Base-by-base conservation (phyloP, 768 basidiomycete genomes). In the Termitomyces heimii region DNA sequence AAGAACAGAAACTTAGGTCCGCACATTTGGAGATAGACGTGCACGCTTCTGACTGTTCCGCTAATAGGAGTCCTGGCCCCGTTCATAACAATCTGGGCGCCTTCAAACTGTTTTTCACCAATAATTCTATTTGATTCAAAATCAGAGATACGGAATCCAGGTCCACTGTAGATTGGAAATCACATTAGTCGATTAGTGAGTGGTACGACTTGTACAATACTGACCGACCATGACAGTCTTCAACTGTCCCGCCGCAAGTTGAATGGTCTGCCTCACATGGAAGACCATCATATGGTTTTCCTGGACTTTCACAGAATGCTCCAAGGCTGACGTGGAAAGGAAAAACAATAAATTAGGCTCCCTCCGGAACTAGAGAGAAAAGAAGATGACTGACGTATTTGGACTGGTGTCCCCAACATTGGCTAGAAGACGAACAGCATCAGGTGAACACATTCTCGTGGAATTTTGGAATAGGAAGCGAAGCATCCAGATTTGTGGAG, bases 371-470 rank as follows among this genome's bases (percentile, higher is more conserved):
- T n/a, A 18, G 39, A 55, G 32, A 45, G 54, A 47, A 31, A 43
- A 46, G 31, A 51, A 37, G 45, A 53, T 29, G 45, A 75, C 85
- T 66, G 57, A 89, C 86, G 86, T 89, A 67, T 92, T 91, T 13
- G 89, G 89, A 60, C 79, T 88, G 29, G 86, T 88, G 65, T 89
- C 88, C 3, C 89, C 88, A 43, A 91, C 88, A 59, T 89, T 89
- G n/a, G 88, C 86, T 89, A 63, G 13, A 62, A 39, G 26, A 60
- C 35, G n/a, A 48, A 7, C 3, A 45, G 16, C 35, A 52, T 54
- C 50, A 62, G 52, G 32, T 53, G 52, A 62, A 31, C 35, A 54
- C 51, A 37, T 37, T 32, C 8, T 48, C 47, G 14, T 50, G 14
- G 20, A 26, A 24, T 26, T 35, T 31, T 7, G 10, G 37, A 39